Evolutionary conservation across 805 yeast species (phyloP), one percentile per base, ranked within the genome.

Genomic region (Candida ipomoeae): DNA sequence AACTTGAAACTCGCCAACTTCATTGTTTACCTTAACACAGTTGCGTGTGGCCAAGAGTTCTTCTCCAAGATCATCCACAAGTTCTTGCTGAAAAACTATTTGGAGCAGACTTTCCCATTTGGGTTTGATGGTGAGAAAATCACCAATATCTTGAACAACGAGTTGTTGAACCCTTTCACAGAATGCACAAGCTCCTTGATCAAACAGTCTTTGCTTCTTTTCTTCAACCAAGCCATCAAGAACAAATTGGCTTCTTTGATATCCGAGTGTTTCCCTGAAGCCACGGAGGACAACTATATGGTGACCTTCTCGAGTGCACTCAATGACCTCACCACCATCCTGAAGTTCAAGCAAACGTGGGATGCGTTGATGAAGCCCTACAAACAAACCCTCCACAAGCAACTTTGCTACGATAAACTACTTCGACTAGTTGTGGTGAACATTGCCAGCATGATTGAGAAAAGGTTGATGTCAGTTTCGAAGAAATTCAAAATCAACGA

Each of bases 11-110:
- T 87, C 14, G 75, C 81, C 32, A 80, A 79, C 14, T 90, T 82
- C 61, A 68, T 89, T 38, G 70, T 87, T 1, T 80, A 85, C 51
- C 70, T 90, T 52, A 91, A 92, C 66, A 84, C 95, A 1, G 71
- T 90, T 4, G 81, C 85, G 10, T 68, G 84, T 40, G 83, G 87
- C 21, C 75, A 79, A 20, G 74, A 71, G 6, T 87, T 88, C 60
- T 72, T 87, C 33, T 64, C 68, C 11, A 81, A 79, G 50, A 66
- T 88, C 36, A 56, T 83, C 8, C 68, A 64, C n/a, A 78, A 79
- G 43, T 55, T 80, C 36, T 61, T 62, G 3, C 59, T 56, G 39
- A 45, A 49, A 8, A 60, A 63, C 39, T 59, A 60, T 47, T 57
- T 72, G 41, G 54, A 54, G 23, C 54, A 54, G 46, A 54, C 53